Evolutionary conservation across 106 monocot species (phyloP).

Genomic region (Dendrobium nobile): DNA sequence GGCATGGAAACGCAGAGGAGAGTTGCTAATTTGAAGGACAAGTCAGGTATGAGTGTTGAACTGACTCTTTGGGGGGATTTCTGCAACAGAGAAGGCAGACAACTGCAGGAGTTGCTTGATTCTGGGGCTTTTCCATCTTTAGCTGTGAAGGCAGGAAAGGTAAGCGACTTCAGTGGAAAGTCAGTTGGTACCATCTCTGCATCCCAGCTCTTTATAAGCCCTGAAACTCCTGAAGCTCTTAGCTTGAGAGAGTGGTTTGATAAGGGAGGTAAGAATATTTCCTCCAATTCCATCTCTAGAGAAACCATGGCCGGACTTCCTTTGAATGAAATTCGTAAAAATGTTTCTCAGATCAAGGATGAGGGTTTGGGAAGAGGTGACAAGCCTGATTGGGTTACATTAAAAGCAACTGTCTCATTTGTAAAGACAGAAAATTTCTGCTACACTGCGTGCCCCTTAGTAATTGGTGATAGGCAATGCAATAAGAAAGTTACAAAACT

Average conservation of each 20-base stretch:
- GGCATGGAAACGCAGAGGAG: constrained; percentile 94
- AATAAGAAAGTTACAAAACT: constrained; percentile 65
- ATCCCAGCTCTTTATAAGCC: constrained; percentile 77
- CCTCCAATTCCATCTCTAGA: constrained; percentile 69
- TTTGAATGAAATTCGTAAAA: constrained; percentile 60
- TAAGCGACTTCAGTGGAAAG: constrained; percentile 92
- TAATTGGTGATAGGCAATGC: constrained; percentile 75
- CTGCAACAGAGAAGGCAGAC: constrained; percentile 75
- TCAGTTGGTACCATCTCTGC: constrained; percentile 84
- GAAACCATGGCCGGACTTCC: constrained; percentile 32
- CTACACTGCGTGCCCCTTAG: constrained; percentile 81
- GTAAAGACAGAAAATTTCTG: constrained; percentile 85
- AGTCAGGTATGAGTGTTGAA: constrained; percentile 71
- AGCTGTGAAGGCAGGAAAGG: constrained; percentile 87
- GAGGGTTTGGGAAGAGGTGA: constrained; percentile 85
- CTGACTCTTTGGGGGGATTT: constrained; percentile 96
- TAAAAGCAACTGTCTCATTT: constrained; percentile 78
- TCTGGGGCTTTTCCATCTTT: constrained; percentile 58
- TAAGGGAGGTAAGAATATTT: constrained; percentile 48
- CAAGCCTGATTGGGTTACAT: constrained; percentile 84
- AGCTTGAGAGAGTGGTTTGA: constrained; percentile 75
- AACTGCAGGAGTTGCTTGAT: constrained; percentile 58
- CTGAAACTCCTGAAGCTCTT: constrained; percentile 61
- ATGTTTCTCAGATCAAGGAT: constrained; percentile 78
- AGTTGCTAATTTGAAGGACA: constrained; percentile 69